Evolutionary conservation across 257 asterid species (phyloP).

Genomic region (Fraxinus cuspidata): DNA sequence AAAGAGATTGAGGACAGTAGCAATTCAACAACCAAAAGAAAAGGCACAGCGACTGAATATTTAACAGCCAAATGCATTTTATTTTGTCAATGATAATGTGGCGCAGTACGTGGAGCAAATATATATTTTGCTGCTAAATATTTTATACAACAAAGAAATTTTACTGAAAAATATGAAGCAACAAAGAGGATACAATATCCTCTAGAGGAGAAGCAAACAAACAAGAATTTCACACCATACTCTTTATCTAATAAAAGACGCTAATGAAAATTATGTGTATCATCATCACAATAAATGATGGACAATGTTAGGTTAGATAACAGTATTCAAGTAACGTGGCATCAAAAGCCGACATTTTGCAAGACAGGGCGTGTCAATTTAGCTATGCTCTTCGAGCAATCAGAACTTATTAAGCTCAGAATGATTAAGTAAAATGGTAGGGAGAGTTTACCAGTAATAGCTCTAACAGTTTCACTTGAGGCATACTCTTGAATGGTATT

Average conservation of each 20-base stretch:
- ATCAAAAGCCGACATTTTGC: not conserved
- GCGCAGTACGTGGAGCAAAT: not conserved
- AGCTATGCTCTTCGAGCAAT: not conserved
- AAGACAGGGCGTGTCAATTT: not conserved
- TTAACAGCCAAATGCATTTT: not conserved
- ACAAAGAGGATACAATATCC: not conserved
- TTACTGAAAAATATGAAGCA: not conserved
- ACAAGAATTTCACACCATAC: not conserved
- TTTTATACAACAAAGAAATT: not conserved
- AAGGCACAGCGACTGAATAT: not conserved
- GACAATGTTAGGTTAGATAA: not conserved
- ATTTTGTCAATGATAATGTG: not conserved
- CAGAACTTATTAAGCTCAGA: conserved; percentile 17
- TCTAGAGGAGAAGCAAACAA: not conserved
- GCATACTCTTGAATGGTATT: conserved; percentile 98
- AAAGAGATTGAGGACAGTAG: not conserved
- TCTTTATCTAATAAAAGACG: not conserved
- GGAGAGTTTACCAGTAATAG: conserved; percentile 79
- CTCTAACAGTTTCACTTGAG: conserved; percentile 98
- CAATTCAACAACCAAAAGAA: not conserved
- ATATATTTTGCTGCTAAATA: not conserved
- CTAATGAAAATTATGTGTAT: not conserved
- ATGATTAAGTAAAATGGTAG: conserved; percentile 6
- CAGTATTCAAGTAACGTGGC: not conserved
- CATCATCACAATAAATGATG: not conserved